Conservation (phyloP, 78 protist species). For the Dictyostelium firmibasis region DNA sequence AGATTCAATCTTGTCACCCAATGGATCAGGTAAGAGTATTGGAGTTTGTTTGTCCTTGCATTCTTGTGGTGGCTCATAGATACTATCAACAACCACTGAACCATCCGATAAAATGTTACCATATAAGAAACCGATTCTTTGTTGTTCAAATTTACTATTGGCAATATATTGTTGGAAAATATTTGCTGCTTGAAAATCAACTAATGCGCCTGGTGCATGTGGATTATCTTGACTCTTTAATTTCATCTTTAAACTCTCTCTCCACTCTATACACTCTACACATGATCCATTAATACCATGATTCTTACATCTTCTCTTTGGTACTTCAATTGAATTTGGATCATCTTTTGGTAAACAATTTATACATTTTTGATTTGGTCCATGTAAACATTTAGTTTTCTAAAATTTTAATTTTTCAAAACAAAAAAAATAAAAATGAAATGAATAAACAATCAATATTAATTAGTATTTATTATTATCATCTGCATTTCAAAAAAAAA, state of each 20-base stretch:
- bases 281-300: conserved; percentile 67
- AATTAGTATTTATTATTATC: too few species aligned
- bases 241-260: conserved; percentile 72
- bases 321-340: conserved; percentile 39
- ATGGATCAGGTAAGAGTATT: background rate
- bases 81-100: conserved; percentile 14
- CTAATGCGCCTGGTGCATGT: conserved; percentile 44
- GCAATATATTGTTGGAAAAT: conserved; percentile 57
- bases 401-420: too few species aligned
- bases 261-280: conserved; percentile 75
- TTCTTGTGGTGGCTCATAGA: conserved; percentile 74
- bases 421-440: background rate
- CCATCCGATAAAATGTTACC: conserved; percentile 52
- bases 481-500: too few species aligned
- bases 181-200: conserved; percentile 25
- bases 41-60: background rate
- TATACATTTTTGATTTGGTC: conserved; percentile 66
- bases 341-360: conserved; percentile 78
- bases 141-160: conserved; percentile 22
- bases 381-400: conserved; percentile 63
- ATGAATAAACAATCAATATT: background rate
- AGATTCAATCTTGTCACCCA: conserved; percentile 47
- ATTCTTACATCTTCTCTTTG: conserved; percentile 67
- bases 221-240: conserved; percentile 61
- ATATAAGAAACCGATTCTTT: conserved; percentile 51